Conservation (phyloP, 2,329 filamentous ascomycete species). For the Ophiostoma montium region DNA sequence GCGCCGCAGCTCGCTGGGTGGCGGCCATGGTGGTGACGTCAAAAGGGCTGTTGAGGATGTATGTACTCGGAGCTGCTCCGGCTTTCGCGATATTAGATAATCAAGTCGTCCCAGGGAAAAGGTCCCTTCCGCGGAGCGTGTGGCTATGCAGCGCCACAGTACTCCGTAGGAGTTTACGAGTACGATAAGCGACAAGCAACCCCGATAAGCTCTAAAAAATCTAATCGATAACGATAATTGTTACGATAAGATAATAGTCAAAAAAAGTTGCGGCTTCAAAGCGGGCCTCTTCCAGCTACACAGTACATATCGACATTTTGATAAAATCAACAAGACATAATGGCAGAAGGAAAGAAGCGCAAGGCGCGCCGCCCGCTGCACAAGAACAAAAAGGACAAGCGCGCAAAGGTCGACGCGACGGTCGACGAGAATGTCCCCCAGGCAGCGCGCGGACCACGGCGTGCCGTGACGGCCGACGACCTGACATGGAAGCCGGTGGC, state of each 20-base stretch:
- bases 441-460: slow-evolving; percentile 17
- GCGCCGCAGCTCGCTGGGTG: not conserved
- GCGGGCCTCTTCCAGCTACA: not conserved
- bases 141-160: slow-evolving; percentile 1
- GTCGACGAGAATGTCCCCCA: slow-evolving; percentile 3
- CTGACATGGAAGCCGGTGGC: slow-evolving; percentile 44
- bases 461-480: slow-evolving; percentile 30
- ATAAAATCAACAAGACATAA: not conserved
- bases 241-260: too few relatives aligned
- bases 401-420: not conserved
- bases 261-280: not conserved
- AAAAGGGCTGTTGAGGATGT: not conserved
- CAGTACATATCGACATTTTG: too few relatives aligned
- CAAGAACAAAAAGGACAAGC: not conserved
- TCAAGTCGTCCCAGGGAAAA: too few relatives aligned
- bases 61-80: too few relatives aligned
- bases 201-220: too few relatives aligned
- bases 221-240: too few relatives aligned
- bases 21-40: not conserved
- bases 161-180: too few relatives aligned
- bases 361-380: slow-evolving; percentile 1
- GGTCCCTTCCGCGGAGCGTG: too few relatives aligned
- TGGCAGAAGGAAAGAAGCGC: slow-evolving; percentile 1
- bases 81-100: too few relatives aligned
- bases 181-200: not conserved